phyloP scores from a whole-genome alignment of 1,284 basidiomycete genomes.

The Puccinia horiana region DNA sequence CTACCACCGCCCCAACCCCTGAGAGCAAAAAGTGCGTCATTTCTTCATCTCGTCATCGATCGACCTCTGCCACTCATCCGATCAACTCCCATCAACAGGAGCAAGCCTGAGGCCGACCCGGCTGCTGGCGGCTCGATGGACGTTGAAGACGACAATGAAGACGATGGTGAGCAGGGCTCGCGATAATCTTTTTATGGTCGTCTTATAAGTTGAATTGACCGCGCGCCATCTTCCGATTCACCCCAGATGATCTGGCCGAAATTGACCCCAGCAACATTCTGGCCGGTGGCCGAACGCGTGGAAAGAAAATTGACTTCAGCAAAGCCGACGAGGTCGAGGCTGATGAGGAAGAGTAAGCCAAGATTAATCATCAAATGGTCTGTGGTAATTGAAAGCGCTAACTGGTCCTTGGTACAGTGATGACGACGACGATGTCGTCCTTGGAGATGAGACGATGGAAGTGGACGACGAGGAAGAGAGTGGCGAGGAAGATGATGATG shows the following conservation, averaged over 20 bases:
- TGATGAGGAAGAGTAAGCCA: constrained; percentile 43
- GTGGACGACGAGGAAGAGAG: constrained; percentile 48
- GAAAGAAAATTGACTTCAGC: constrained; percentile 48
- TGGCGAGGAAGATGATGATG: constrained; percentile 43
- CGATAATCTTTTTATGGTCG: background rate
- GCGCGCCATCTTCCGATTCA: background rate
- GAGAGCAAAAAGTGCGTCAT: constrained; percentile 35
- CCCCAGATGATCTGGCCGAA: constrained; percentile 45
- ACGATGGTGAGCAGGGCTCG: constrained; percentile 12
- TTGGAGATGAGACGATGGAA: constrained; percentile 45
- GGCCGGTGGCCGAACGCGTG: constrained; percentile 41
- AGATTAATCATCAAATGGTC: background rate
- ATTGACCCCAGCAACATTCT: constrained; percentile 47
- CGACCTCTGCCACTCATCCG: background rate
- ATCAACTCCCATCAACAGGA: background rate
- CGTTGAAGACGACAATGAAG: constrained; percentile 30
- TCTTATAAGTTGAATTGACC: background rate
- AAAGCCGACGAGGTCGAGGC: constrained; percentile 17
- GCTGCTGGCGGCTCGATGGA: constrained; percentile 25
- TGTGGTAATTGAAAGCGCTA: background rate
- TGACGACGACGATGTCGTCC: constrained; percentile 39
- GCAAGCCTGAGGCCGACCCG: constrained; percentile 22
- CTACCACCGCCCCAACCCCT: constrained; percentile 7
- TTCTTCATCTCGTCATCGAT: background rate
- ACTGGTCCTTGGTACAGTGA: constrained; percentile 26